A percentile compares a stretch with the other conserved stretches of the same genome.
phyloP scores from a whole-genome alignment of 805 yeast species.

The Candida koratica region DNA sequence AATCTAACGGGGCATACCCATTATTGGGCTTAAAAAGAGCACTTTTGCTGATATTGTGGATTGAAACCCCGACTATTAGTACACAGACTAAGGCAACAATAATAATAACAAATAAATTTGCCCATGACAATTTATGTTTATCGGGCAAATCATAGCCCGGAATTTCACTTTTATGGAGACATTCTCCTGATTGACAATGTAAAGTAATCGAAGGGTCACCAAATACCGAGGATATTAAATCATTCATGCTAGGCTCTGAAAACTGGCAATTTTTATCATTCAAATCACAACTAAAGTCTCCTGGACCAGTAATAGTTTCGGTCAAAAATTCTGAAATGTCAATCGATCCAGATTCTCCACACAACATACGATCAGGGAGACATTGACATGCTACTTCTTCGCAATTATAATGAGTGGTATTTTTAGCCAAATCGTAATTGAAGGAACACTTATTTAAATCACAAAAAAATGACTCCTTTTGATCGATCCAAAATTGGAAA shows the following conservation, averaged over 20 bases:
- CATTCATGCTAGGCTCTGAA: slow-evolving; percentile 95
- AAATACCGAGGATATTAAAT: slow-evolving; percentile 80
- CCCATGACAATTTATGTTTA: slow-evolving; percentile 39
- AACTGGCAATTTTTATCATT: slow-evolving; percentile 62
- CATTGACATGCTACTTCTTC: slow-evolving; percentile 79
- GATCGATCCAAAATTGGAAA: slow-evolving; percentile 95
- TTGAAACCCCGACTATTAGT: slow-evolving; percentile 38
- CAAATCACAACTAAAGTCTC: slow-evolving; percentile 80
- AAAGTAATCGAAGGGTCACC: slow-evolving; percentile 91
- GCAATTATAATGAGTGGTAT: slow-evolving; percentile 75
- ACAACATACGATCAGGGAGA: slow-evolving; percentile 85
- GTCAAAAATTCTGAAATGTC: slow-evolving; percentile 90
- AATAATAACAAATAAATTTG: slow-evolving; percentile 45
- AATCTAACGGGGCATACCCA: slow-evolving; percentile 25
- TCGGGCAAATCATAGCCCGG: slow-evolving; percentile 83
- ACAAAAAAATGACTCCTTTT: slow-evolving; percentile 86
- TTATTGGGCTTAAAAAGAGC: slow-evolving; percentile 48
- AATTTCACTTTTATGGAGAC: slow-evolving; percentile 85
- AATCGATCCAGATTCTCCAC: slow-evolving; percentile 92
- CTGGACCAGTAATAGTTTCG: slow-evolving; percentile 90
- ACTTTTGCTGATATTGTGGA: slow-evolving; percentile 52
- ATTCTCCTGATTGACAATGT: slow-evolving; percentile 81
- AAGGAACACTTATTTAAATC: slow-evolving; percentile 72
- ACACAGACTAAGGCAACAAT: slow-evolving; percentile 42
- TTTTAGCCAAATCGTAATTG: slow-evolving; percentile 55